Conservation (phyloP, 2,329 filamentous ascomycete species). For the Ascochyta clinopodiicola region DNA sequence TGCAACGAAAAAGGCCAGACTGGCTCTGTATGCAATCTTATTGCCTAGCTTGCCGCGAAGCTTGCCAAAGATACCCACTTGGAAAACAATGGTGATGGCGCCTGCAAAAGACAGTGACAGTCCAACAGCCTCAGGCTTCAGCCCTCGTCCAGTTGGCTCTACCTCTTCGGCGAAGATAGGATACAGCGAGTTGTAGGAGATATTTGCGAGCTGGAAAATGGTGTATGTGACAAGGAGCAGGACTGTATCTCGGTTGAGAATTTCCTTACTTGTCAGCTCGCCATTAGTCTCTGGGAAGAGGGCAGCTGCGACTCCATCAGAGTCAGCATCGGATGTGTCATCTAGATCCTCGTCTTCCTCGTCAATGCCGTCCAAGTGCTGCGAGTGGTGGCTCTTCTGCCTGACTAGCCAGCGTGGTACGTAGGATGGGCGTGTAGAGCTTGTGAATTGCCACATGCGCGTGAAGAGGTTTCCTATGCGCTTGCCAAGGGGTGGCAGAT, state of each 20-base stretch:
- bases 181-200: constrained; percentile 93
- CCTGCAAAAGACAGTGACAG: constrained; percentile 85
- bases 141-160: constrained; percentile 75
- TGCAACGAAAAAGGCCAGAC: constrained; percentile 79
- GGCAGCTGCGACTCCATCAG: constrained; percentile 45
- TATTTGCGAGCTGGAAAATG: constrained; percentile 91
- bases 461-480: constrained; percentile 67
- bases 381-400: constrained; percentile 35
- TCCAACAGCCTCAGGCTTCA: constrained; percentile 82
- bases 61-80: constrained; percentile 81
- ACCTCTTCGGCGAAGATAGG: constrained; percentile 85
- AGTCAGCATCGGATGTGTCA: constrained; percentile 52
- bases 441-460: constrained; percentile 74
- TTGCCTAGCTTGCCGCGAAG: constrained; percentile 84
- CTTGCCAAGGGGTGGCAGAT: constrained; percentile 65
- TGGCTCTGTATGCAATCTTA: constrained; percentile 79
- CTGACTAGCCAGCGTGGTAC: constrained; percentile 51
- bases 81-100: constrained; percentile 84
- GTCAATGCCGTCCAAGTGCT: constrained; percentile 44
- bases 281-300: constrained; percentile 53
- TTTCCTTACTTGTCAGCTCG: constrained; percentile 60
- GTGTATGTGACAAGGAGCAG: constrained; percentile 84
- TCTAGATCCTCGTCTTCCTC: constrained; percentile 50
- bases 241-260: constrained; percentile 82
- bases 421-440: constrained; percentile 65